A percentile compares a stretch with the other conserved stretches of the same genome.
Evolutionary conservation across 2,329 filamentous ascomycete genomes (phyloP).

Genomic region (Neocucurbitaria cava): DNA sequence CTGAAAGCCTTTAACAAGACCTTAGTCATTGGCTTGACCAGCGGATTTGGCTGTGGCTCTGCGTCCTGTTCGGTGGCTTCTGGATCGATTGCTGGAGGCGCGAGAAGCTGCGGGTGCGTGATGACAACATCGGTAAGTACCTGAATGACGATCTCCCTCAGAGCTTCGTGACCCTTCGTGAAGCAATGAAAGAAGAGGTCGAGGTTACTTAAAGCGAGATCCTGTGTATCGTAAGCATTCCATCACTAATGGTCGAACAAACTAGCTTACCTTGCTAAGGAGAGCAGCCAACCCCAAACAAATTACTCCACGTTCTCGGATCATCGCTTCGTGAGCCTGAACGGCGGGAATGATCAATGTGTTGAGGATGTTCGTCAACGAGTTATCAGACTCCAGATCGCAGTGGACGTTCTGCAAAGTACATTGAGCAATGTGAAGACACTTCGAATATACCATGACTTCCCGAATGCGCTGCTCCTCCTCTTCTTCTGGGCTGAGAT

Average conservation of each 20-base stretch:
- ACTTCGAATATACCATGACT: constrained; percentile 98
- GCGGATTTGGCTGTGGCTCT: constrained; percentile 38
- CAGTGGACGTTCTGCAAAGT: constrained; percentile 94
- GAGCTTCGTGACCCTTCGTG: constrained; percentile 84
- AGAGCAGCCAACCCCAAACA: constrained; percentile 91
- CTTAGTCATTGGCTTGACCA: constrained; percentile 74
- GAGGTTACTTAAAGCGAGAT: constrained; percentile 89
- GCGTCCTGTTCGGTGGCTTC: constrained; percentile 52
- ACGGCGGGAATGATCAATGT: constrained; percentile 96
- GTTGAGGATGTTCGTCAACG: constrained; percentile 97
- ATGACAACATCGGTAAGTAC: constrained; percentile 93
- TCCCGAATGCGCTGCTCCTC: constrained; percentile 81
- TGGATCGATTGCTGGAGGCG: constrained; percentile 56
- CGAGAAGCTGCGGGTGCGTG: constrained; percentile 81
- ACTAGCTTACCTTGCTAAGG: constrained; percentile 72
- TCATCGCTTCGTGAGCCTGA: constrained; percentile 87
- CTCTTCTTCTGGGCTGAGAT: constrained; percentile 58
- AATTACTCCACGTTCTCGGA: constrained; percentile 86
- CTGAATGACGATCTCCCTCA: constrained; percentile 89
- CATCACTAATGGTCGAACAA: neutral
- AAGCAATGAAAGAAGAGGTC: constrained; percentile 96
- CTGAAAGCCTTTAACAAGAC: constrained; percentile 80
- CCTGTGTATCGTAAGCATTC: constrained; percentile 51
- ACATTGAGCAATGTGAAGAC: constrained; percentile 94
- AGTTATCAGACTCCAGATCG: constrained; percentile 84